These are phyloP conservation scores for Leccinum ochraceum DNA, from an alignment of 768 basidiomycete species.

Conservation along the genomic window DNA sequence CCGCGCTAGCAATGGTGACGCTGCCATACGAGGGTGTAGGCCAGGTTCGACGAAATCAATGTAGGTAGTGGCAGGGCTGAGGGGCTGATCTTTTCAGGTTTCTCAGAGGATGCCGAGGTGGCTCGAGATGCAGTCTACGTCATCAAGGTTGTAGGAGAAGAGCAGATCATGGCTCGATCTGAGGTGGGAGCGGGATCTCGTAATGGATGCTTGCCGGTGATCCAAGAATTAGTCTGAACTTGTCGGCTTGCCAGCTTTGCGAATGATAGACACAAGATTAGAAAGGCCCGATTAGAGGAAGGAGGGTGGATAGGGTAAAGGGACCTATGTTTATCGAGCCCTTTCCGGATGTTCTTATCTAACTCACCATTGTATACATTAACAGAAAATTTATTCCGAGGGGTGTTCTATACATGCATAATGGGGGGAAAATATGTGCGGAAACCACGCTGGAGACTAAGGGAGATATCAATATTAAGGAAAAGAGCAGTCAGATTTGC, in stretches of 20 bases:
- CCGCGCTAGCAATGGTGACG: not conserved
- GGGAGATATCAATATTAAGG: not conserved
- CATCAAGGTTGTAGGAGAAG: no score
- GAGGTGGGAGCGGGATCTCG: no score
- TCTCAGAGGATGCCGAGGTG: no score
- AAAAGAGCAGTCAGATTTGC: not conserved
- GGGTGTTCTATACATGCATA: no score
- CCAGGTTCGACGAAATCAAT: no score
- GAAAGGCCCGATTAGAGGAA: slow-evolving; percentile 7
- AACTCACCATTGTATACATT: no score
- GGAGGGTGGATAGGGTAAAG: not conserved
- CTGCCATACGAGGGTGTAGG: not conserved
- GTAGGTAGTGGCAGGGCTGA: no score
- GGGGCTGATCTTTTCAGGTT: no score
- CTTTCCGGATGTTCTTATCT: not conserved
- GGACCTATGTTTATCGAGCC: not conserved
- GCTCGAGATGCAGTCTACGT: no score
- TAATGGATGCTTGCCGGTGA: no score
- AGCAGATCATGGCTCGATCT: no score
- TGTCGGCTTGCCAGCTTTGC: slow-evolving; percentile 32
- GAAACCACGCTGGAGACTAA: slow-evolving; percentile 1
- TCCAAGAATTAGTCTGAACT: slow-evolving; percentile 4
- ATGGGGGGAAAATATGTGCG: not conserved
- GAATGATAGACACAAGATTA: slow-evolving; percentile 33
- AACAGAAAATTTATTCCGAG: no score